A percentile compares a stretch with the other conserved stretches of the same genome.
These are phyloP conservation scores for Aspergillus calidoustus DNA, from an alignment of 2,329 filamentous ascomycete genomes.

Conservation along the genomic window DNA sequence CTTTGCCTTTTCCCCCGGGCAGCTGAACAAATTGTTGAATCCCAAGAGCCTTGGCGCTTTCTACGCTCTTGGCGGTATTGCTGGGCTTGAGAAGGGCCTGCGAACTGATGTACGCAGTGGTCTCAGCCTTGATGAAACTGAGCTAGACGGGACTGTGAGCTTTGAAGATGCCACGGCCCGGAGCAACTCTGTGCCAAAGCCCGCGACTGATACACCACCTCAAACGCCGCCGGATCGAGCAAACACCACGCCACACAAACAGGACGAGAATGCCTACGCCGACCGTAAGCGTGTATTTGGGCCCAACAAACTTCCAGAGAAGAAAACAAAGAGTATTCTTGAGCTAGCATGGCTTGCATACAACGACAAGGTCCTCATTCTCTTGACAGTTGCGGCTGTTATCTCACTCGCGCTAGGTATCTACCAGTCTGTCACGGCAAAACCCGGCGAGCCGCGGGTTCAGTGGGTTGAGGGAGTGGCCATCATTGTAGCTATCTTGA, in stretches of 20 bases:
- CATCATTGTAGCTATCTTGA: constrained; percentile 74
- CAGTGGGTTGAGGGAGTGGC: constrained; percentile 85
- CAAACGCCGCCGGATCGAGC: constrained; percentile 12
- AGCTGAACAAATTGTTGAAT: constrained; percentile 76
- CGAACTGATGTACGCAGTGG: constrained; percentile 68
- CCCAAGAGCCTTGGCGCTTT: constrained; percentile 78
- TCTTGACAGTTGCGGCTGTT: constrained; percentile 72
- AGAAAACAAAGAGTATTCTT: constrained; percentile 71
- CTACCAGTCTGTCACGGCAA: constrained; percentile 69
- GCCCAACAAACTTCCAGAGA: constrained; percentile 69
- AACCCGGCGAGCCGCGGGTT: constrained; percentile 60
- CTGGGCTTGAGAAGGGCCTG: constrained; percentile 74
- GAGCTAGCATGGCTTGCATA: constrained; percentile 78
- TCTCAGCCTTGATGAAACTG: constrained; percentile 70
- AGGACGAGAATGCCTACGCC: constrained; percentile 49
- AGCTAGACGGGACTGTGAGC: constrained; percentile 64
- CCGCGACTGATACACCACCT: constrained; percentile 27
- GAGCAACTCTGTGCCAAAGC: constrained; percentile 31
- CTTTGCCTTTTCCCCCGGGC: constrained; percentile 75
- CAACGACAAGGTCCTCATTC: constrained; percentile 78
- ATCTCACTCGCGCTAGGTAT: constrained; percentile 76
- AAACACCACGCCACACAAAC: constrained; percentile 25
- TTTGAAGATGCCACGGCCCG: constrained; percentile 66
- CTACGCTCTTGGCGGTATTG: constrained; percentile 73
- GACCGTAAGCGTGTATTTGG: constrained; percentile 74